phyloP scores from a whole-genome alignment of 148 eudicot species.

The Rhododendron simsii region DNA sequence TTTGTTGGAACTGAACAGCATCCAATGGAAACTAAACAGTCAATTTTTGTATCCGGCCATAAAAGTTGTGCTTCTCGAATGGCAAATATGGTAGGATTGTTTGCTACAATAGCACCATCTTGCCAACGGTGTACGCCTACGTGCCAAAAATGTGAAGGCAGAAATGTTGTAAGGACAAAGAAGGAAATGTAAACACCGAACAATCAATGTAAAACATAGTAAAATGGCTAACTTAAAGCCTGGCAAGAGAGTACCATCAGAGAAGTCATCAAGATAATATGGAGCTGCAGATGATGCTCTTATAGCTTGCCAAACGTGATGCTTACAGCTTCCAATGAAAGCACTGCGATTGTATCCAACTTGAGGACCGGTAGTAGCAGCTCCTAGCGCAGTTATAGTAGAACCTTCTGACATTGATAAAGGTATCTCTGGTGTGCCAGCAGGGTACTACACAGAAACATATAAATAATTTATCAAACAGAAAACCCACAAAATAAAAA shows the following conservation, averaged over 20 bases:
- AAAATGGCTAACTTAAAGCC: neutral
- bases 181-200: neutral
- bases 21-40: conserved; percentile 89
- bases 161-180: neutral
- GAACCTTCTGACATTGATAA: conserved; percentile 66
- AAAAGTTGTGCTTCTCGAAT: conserved; percentile 94
- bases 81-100: conserved; percentile 96
- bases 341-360: conserved; percentile 81
- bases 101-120: conserved; percentile 99
- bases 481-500: neutral
- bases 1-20: conserved; percentile 93
- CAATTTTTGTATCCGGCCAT: conserved; percentile 97
- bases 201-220: neutral
- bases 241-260: conserved; percentile 60
- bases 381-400: conserved; percentile 58
- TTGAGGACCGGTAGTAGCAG: conserved; percentile 48
- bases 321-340: conserved; percentile 95
- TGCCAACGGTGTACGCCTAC: conserved; percentile 88
- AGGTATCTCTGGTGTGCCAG: conserved; percentile 89
- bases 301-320: conserved; percentile 93
- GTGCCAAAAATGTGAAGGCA: conserved; percentile 11
- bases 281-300: conserved; percentile 99
- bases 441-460: conserved; percentile 67
- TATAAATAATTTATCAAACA: neutral
- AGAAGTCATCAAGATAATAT: conserved; percentile 95